Base-by-base conservation (phyloP, 306 rosid genomes). In the Begonia peltatifolia region DNA sequence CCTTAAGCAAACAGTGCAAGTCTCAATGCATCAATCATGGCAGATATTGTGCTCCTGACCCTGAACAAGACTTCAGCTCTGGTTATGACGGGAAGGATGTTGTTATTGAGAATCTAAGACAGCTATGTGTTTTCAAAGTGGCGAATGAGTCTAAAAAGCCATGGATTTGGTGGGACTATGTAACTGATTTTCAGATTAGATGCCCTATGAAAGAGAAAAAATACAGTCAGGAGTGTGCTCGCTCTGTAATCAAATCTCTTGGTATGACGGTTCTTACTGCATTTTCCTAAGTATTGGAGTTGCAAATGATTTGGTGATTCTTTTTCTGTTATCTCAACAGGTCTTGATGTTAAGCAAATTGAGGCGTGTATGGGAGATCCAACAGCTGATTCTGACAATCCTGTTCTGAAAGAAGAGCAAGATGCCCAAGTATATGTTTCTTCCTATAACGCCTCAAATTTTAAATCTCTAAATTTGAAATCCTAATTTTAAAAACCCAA, bases 91-190 rank as follows among this genome's bases (percentile, higher is more conserved):
- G 86, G 54, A 79, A 72, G 56, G 77, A 79, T 36, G 82, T 79
- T 56, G 86, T 79, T 63, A 11, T 69, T 61, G 86, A 79, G 67
- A 79, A 79, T 63, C 67, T 79, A 52, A 79, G 86, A 63, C 86
- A 79, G 68, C 60, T 79, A 6, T 79, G 86, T 61, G 86, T 79
- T 64, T 72, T 50, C 54, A 79, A 64, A 74, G 86, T 72, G 55
- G 82, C 82, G 52, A 79, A 70, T 57, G 82, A 79, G 68, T 54
- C 75, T 57, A 70, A 64, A 46, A 79, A 72, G 70, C 73, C 86
- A 55, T 79, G 86, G 86, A 66, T 69, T 41, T 79, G 86, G 86
- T 79, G 86, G 86, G 86, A 79, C 66, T 79, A 79, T 49, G 86
- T 75, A 38, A 79, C 86, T 46, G 86, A 79, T 53, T 79, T 79